Evolutionary conservation across 1,139 yeast species (phyloP), one percentile per base, ranked within the genome.

Genomic region (Diutina catenulata): DNA sequence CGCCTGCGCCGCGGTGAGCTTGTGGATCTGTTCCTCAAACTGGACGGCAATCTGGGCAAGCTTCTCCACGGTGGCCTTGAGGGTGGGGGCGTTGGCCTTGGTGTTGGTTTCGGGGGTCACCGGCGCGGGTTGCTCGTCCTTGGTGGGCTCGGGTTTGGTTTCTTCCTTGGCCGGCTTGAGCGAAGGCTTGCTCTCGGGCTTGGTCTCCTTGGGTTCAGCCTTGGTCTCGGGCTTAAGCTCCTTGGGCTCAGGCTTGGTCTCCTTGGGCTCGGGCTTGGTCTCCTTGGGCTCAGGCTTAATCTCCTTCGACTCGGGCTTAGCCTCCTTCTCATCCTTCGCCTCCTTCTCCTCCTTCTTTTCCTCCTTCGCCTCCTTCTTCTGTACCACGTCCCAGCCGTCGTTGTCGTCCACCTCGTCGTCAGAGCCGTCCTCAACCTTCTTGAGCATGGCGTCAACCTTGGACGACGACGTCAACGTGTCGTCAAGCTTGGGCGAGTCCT

Each of bases 41-140:
- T 66, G 36, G 71, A 66, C 46, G 71, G 72, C 3, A 67, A 31
- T 31, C 10, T 8, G 16, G 3, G 80, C 73, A 41, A 81, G 63
- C 45, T 70, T 76, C 45, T 80, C 88, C 24, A 81, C 77, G 1
- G 84, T 75, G 6, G 74, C 80, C 47, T 78, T 78, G 45, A 81
- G 62, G 1, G 86, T 80, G 26, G 79, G 42, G 57, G 42, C 43
- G 6, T 9, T 28, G n/a, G 33, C 18, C 21, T 22, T 36, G n/a
- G 36, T 28, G 21, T 42, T 37, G 22, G 40, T 41, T 33, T 43
- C 41, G 37, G 45, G 16, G 20, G 21, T 39, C 16, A 37, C 43
- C 10, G 27, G 27, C 32, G 41, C 44, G 13, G 43, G 39, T 19
- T 35, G 40, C 6, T 43, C 37, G 37, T 45, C 41, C 19, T 44